Evolutionary conservation across 352 stramenopile genomes (phyloP).

Genomic region (Pythium pectinolyticum): DNA sequence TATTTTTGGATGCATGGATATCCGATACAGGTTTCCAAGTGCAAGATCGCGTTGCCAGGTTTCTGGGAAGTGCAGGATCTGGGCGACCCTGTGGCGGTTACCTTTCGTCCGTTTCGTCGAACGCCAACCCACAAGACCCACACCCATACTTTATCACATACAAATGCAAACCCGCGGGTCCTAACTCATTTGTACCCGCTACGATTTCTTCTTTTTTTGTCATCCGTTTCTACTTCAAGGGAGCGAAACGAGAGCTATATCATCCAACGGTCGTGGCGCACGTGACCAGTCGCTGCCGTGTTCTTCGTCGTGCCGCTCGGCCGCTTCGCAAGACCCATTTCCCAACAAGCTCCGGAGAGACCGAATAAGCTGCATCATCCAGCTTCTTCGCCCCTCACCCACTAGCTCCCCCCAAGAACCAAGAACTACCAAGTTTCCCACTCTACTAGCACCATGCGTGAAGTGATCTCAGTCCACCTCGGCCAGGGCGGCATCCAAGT

Average conservation of each 20-base stretch:
- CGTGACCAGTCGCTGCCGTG: background rate
- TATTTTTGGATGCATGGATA: too few relatives aligned
- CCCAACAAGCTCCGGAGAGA: slow-evolving; percentile 6
- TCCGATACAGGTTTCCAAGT: background rate
- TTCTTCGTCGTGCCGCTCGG: slow-evolving; percentile 4
- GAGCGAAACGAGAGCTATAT: background rate
- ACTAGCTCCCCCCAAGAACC: background rate
- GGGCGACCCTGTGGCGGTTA: background rate
- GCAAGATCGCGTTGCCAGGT: background rate
- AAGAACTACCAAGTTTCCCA: background rate
- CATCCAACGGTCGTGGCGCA: background rate
- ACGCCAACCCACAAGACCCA: too few relatives aligned
- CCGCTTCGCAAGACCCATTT: background rate
- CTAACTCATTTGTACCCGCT: background rate
- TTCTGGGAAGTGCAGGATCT: background rate
- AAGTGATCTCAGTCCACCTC: slow-evolving; percentile 85
- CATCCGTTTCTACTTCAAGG: slow-evolving; percentile 6
- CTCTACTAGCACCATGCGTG: slow-evolving; percentile 54
- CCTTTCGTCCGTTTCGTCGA: background rate
- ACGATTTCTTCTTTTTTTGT: slow-evolving; percentile 4
- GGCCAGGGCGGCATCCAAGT: slow-evolving; percentile 91
- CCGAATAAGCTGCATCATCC: slow-evolving; percentile 72
- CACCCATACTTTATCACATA: background rate
- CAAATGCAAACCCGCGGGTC: background rate
- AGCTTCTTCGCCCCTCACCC: slow-evolving; percentile 53